Evolutionary conservation across 805 yeast genomes (phyloP).

Genomic region (Ogataea trehalophila): DNA sequence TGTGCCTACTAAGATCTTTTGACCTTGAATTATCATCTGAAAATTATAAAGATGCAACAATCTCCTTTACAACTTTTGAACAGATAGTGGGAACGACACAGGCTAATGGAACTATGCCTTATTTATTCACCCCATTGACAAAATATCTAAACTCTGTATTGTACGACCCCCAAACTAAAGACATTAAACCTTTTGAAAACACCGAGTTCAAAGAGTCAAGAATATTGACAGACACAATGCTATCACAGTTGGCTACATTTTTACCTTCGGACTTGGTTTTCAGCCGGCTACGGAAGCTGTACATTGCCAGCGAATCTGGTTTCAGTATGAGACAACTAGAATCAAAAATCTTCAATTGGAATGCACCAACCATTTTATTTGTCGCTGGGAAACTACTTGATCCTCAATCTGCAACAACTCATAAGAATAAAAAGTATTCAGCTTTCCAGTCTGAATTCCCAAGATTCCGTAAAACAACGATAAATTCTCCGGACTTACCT

Average conservation of each 20-base stretch:
- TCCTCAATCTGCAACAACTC: slow-evolving; percentile 20
- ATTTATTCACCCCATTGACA: slow-evolving; percentile 40
- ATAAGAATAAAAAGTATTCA: slow-evolving; percentile 41
- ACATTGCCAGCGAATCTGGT: slow-evolving; percentile 71
- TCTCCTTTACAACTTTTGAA: slow-evolving; percentile 32
- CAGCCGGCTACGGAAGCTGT: slow-evolving; percentile 54
- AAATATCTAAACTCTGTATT: slow-evolving; percentile 40
- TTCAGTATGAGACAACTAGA: slow-evolving; percentile 87
- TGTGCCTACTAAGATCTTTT: slow-evolving; percentile 45
- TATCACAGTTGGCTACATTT: slow-evolving; percentile 36
- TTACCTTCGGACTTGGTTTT: slow-evolving; percentile 37
- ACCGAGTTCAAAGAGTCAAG: slow-evolving; percentile 25
- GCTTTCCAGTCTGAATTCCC: slow-evolving; percentile 49
- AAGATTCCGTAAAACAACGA: slow-evolving; percentile 27
- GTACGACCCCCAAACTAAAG: slow-evolving; percentile 7
- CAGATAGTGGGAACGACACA: slow-evolving; percentile 21
- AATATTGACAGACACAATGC: slow-evolving; percentile 33
- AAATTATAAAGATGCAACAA: slow-evolving; percentile 13
- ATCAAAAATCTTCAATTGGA: slow-evolving; percentile 82
- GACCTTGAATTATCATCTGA: slow-evolving; percentile 31
- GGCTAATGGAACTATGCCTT: slow-evolving; percentile 33
- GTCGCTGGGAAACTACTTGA: slow-evolving; percentile 58
- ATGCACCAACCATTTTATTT: slow-evolving; percentile 73
- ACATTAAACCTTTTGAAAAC: slow-evolving; percentile 1
- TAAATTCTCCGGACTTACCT: slow-evolving; percentile 7